Evolutionary conservation across 139 green algal species (phyloP).

Genomic region (Astrephomene gubernaculifera): DNA sequence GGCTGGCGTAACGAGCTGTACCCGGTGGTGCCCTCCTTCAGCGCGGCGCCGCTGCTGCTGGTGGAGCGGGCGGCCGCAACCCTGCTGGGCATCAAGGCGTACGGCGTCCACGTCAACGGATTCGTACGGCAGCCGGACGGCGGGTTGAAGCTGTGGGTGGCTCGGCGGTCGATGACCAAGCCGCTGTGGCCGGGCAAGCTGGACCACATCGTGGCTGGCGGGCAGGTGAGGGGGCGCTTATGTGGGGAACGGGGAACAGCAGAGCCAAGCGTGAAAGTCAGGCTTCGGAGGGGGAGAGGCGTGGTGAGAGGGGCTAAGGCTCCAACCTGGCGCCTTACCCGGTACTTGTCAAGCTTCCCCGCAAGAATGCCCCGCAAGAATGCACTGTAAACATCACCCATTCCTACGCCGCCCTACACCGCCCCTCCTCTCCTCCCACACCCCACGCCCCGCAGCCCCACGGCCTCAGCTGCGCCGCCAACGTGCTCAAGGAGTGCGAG

Average conservation of each 20-base stretch:
- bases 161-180: slow-evolving; percentile 69
- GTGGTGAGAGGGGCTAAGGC: too few species aligned
- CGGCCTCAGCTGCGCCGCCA: slow-evolving; percentile 77
- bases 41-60: slow-evolving; percentile 74
- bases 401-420: too few species aligned
- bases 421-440: not conserved
- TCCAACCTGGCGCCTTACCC: too few species aligned
- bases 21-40: slow-evolving; percentile 79
- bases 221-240: slow-evolving; percentile 82
- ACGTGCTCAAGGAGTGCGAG: slow-evolving; percentile 95
- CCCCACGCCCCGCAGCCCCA: slow-evolving; percentile 67
- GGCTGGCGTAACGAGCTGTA: slow-evolving; percentile 97
- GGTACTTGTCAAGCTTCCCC: too few species aligned
- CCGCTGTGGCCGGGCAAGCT: slow-evolving; percentile 91
- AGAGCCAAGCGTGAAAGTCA: too few species aligned
- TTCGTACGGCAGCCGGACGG: slow-evolving; percentile 64
- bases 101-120: slow-evolving; percentile 90
- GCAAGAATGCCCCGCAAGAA: too few species aligned
- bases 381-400: too few species aligned
- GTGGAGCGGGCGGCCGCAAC: slow-evolving; percentile 90
- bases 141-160: slow-evolving; percentile 88
- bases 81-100: slow-evolving; percentile 89
- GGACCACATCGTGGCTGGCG: slow-evolving; percentile 96
- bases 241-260: too few species aligned
- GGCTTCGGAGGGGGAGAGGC: too few species aligned